Conservation (phyloP, 345 rosid genomes). For the Carallia pectinifolia region DNA sequence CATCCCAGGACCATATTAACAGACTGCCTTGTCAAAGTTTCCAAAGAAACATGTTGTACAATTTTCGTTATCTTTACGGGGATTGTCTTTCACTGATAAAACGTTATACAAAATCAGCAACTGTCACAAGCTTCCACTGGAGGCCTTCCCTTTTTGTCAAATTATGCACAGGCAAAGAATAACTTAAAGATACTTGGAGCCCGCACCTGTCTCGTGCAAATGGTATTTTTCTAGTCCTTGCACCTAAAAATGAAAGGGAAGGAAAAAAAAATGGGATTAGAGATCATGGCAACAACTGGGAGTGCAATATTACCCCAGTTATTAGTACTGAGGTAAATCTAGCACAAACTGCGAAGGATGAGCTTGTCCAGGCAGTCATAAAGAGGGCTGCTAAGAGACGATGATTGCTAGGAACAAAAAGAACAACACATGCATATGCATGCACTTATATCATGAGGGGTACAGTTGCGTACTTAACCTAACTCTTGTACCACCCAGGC, state of each 20-base stretch:
- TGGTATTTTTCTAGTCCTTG: constrained; percentile 84
- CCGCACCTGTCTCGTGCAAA: constrained; percentile 85
- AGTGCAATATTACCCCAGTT: background rate
- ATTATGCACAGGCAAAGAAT: constrained; percentile 58
- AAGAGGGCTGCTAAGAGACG: no score
- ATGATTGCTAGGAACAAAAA: background rate
- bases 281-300: no score
- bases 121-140: no score
- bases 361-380: background rate
- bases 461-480: no score
- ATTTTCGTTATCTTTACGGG: no score
- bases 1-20: background rate
- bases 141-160: background rate
- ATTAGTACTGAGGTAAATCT: background rate
- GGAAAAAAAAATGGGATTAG: no score
- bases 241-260: constrained; percentile 45
- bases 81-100: no score
- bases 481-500: no score
- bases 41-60: no score
- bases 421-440: background rate
- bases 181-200: constrained; percentile 78
- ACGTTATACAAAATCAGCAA: no score
- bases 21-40: background rate
- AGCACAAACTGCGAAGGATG: background rate
- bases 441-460: no score